Evolutionary conservation across 495 filamentous ascomycete species (phyloP).

Genomic region (Talaromyces ruber): DNA sequence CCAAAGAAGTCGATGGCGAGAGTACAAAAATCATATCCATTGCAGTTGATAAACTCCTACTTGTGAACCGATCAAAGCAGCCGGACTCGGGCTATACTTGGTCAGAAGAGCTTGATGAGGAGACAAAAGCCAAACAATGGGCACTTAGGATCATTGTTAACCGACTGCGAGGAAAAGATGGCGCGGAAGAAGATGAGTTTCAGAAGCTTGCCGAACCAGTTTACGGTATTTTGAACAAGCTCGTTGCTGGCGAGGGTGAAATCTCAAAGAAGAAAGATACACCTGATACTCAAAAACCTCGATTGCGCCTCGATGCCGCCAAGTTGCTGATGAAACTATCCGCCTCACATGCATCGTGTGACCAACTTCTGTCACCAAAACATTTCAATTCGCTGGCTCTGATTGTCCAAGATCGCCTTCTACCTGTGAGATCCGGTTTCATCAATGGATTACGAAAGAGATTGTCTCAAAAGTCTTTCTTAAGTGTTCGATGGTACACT

Average conservation of each 20-base stretch:
- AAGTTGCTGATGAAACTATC: conserved; percentile 80
- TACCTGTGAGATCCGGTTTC: conserved; percentile 68
- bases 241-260: conserved; percentile 70
- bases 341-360: conserved; percentile 55
- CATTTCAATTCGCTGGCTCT: conserved; percentile 76
- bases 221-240: conserved; percentile 66
- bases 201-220: conserved; percentile 58
- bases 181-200: conserved; percentile 46
- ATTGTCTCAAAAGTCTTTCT: conserved; percentile 42
- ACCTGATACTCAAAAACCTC: conserved; percentile 61
- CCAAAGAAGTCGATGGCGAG: conserved; percentile 62
- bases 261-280: conserved; percentile 65
- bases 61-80: conserved; percentile 52
- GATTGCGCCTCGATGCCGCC: conserved; percentile 73
- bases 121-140: conserved; percentile 76
- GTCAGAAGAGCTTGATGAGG: conserved; percentile 67
- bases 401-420: conserved; percentile 68
- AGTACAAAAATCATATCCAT: conserved; percentile 72
- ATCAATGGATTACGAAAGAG: conserved; percentile 78
- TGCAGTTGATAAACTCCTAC: conserved; percentile 64
- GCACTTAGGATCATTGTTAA: conserved; percentile 89
- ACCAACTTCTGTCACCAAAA: conserved; percentile 58
- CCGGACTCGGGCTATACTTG: conserved; percentile 48
- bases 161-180: conserved; percentile 59
- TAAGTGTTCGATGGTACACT: conserved; percentile 66